Base-by-base conservation (phyloP, 305 asterid species). In the Fraxinus ornus region DNA sequence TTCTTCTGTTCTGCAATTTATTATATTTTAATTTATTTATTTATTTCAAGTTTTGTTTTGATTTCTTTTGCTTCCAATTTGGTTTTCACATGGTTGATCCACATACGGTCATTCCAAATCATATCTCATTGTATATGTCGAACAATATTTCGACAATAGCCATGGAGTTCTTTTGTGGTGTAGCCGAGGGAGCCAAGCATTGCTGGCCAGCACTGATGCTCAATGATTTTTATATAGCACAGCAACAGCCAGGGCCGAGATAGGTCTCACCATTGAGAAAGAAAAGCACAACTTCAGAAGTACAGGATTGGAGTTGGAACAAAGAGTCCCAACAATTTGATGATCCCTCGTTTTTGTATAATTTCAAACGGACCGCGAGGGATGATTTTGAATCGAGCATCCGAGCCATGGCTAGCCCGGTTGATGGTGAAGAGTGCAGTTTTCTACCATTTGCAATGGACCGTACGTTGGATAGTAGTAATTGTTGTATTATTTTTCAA, bases 251-350 rank as follows among this genome's bases (percentile, higher is more conserved):
- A 13, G 86, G 86, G 15, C 95, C 95, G 12, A 93, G 91, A 71
- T 91, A 89, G 1, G 97, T 88, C 85, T 93, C 95, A 0, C 97
- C 95, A 32, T 93, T 92, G 80, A 92, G 83, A 32, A 94, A 94
- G 78, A 93, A 93, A 8, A 94, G 81, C 21, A 93, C 80, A 1
- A 93, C 90, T 70, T 93, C 93, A 0, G 90, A 84, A 0, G 91
- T 91, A 84, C 98, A 92, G 0, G 95, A 89, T 49, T 89, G 92
- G 13, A 93, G 91, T 79, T 92, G 80, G 6, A 87, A 82, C 44
- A 94, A 71, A 12, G 97, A 88, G 4, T 88, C 94, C 97, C 90
- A 91, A 57, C 94, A 93, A 2, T 77, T 75, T 0, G 90, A 8
- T 3, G 91, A 78, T 75, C 80, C 87, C 19, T 83, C 87, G 52